Base-by-base conservation (phyloP, 2,329 filamentous ascomycete genomes). In the Grosmannia serpens region DNA sequence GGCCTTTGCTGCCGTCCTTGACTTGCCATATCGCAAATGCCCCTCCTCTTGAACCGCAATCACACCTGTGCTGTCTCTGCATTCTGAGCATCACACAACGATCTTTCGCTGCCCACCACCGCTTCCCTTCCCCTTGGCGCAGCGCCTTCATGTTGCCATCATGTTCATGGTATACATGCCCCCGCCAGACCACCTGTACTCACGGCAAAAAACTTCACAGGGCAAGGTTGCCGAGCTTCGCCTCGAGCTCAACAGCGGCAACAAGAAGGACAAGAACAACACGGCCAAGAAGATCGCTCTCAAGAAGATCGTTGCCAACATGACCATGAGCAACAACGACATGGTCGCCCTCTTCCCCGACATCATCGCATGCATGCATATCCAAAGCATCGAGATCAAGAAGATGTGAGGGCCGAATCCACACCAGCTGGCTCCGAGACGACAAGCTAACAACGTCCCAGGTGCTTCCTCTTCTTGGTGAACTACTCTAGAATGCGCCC, bases 311-410 rank as follows among this genome's bases (percentile, higher is more conserved):
- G 94, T 99, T 67, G 94, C 94, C 71, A 99, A 99, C 71, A 99
- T 99, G 94, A 99, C 94, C 64, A 99, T 99, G 94, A 97, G 92
- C 82, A 99, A 99, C 76, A 99, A 97, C 70, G 94, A 99, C 73
- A 99, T 99, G 94, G 88, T 97, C 58, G 91, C 90, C 46, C 78
- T 99, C 56, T 99, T 99, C 67, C 91, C 92, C 22, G 94, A 99
- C 70, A 88, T 99, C 61, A 89, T 99, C 66, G 85, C 80, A 62
- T 97, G 92, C 78, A 99, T 99, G 94, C 85, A 89, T 66, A 89
- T 99, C 62, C 87, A 86, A 56, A 95, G 88, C 67, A 76, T 99
- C 71, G 94, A 99, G 74, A 96, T 99, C 75, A 99, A 99, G 82
- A 99, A 99, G 80, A 99, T 99, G 94, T 96, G 77, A 22, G 47